These are phyloP conservation scores for Phialophora chinensis DNA, from an alignment of 2,329 filamentous ascomycete genomes.

Conservation along the genomic window DNA sequence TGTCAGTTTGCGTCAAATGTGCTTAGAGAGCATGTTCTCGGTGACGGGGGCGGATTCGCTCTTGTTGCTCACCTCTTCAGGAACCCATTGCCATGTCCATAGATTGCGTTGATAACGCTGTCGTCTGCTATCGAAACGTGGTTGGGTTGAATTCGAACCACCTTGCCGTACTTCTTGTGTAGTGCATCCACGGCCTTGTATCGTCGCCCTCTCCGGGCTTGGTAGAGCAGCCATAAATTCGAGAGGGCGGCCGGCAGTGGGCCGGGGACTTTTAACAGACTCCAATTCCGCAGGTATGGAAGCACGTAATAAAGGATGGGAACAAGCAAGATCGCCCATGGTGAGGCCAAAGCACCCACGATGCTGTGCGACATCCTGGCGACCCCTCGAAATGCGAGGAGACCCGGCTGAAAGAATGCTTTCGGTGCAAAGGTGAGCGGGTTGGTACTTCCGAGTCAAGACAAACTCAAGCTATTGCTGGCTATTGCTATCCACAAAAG, in stretches of 20 bases:
- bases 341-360: slow-evolving; percentile 40
- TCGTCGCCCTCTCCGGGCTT: slow-evolving; percentile 68
- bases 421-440: neutral
- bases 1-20: neutral
- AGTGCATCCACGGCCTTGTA: slow-evolving; percentile 70
- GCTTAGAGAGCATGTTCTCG: neutral
- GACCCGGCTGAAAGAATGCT: neutral
- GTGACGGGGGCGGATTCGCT: neutral
- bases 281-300: slow-evolving; percentile 63
- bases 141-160: slow-evolving; percentile 82
- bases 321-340: slow-evolving; percentile 55
- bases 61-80: slow-evolving; percentile 66
- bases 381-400: neutral
- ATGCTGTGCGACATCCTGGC: slow-evolving; percentile 29
- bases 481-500: neutral
- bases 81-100: slow-evolving; percentile 80
- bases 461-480: neutral
- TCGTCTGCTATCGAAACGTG: slow-evolving; percentile 84
- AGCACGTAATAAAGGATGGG: slow-evolving; percentile 62
- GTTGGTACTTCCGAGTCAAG: neutral
- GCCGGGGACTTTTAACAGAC: slow-evolving; percentile 58
- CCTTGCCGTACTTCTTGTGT: slow-evolving; percentile 77
- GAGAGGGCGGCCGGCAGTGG: slow-evolving; percentile 68
- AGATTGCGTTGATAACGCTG: slow-evolving; percentile 75
- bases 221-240: slow-evolving; percentile 78